phyloP scores from a whole-genome alignment of 2,329 filamentous ascomycete species.

The Lecanosticta acicola region DNA sequence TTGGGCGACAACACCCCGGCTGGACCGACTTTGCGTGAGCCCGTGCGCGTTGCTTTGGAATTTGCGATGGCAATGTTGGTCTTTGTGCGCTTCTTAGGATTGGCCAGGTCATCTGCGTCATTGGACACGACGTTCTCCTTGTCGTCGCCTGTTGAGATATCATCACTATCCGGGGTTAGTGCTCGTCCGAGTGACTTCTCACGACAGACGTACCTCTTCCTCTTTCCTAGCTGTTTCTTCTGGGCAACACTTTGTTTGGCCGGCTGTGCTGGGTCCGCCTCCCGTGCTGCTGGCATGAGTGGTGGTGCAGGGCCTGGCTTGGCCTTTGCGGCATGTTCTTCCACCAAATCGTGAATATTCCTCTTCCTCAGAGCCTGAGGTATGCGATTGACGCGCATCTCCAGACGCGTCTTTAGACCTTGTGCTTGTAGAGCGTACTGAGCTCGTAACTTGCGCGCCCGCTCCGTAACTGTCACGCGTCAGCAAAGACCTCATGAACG shows the following conservation, averaged over 20 bases:
- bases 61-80: conserved; percentile 25
- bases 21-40: conserved; percentile 29
- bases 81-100: conserved; percentile 61
- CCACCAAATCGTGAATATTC: conserved; percentile 74
- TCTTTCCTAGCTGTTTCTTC: conserved; percentile 12
- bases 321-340: conserved; percentile 41
- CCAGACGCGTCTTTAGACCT: conserved; percentile 76
- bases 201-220: conserved; percentile 16
- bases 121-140: conserved; percentile 67
- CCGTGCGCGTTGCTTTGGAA: conserved; percentile 30
- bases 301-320: conserved; percentile 23
- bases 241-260: conserved; percentile 9
- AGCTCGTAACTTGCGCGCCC: conserved; percentile 77
- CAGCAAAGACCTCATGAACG: conserved; percentile 17
- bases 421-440: conserved; percentile 86
- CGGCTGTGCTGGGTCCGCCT: conserved; percentile 9
- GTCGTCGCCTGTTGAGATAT: conserved; percentile 55
- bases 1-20: conserved; percentile 71
- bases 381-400: conserved; percentile 89
- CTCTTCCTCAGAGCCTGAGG: conserved; percentile 70
- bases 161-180: conserved; percentile 48
- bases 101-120: conserved; percentile 44
- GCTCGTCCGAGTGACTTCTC: background rate
- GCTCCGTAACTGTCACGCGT: conserved; percentile 64
- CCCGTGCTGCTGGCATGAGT: conserved; percentile 14